These are phyloP conservation scores for Colletotrichum sp. DNA, from an alignment of 2,329 filamentous ascomycete species.

Conservation along the genomic window DNA sequence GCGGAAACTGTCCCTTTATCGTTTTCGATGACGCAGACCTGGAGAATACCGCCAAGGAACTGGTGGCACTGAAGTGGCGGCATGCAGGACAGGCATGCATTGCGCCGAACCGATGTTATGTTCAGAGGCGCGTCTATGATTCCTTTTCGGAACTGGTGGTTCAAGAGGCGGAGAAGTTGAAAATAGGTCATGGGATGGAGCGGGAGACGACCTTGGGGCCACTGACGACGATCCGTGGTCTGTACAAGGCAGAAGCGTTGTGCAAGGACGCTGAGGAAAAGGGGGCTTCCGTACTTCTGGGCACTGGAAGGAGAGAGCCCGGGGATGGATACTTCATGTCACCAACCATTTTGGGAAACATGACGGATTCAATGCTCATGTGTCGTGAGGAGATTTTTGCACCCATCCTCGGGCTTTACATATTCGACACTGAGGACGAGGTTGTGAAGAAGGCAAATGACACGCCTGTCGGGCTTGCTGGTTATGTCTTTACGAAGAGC, in stretches of 20 bases:
- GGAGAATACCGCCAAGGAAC: slow-evolving; percentile 63
- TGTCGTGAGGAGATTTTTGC: slow-evolving; percentile 78
- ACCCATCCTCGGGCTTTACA: slow-evolving; percentile 73
- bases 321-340: slow-evolving; percentile 75
- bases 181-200: slow-evolving; percentile 27
- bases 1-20: slow-evolving; percentile 71
- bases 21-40: slow-evolving; percentile 71
- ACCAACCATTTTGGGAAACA: slow-evolving; percentile 72
- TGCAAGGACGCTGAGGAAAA: slow-evolving; percentile 69
- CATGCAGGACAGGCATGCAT: slow-evolving; percentile 66
- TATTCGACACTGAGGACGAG: slow-evolving; percentile 74
- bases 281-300: slow-evolving; percentile 64
- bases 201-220: slow-evolving; percentile 37
- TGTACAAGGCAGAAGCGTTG: slow-evolving; percentile 50
- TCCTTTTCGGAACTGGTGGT: slow-evolving; percentile 61
- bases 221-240: slow-evolving; percentile 35
- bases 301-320: slow-evolving; percentile 60
- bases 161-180: slow-evolving; percentile 17
- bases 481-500: slow-evolving; percentile 71
- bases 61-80: slow-evolving; percentile 57
- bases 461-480: slow-evolving; percentile 74
- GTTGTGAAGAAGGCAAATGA: slow-evolving; percentile 72
- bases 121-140: slow-evolving; percentile 54
- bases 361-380: slow-evolving; percentile 71
- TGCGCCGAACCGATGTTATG: slow-evolving; percentile 63